A percentile compares a stretch with the other conserved stretches of the same genome.
Conservation (phyloP, 306 rosid species). For the Neltuma alba region DNA sequence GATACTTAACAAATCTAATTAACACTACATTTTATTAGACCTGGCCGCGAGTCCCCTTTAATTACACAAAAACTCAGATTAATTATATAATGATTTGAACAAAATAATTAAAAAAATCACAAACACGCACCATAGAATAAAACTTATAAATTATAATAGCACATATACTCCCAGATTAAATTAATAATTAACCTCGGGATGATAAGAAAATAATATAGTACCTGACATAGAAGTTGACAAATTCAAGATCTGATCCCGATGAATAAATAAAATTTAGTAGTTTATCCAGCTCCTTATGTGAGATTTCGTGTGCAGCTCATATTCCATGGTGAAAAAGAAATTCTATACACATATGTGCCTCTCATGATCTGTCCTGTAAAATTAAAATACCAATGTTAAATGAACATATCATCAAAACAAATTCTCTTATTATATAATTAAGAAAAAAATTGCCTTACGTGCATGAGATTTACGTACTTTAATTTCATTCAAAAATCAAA, state of each 20-base stretch:
- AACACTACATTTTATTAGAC: too few species aligned
- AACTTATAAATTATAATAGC: too few species aligned
- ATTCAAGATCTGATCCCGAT: conserved; percentile 66
- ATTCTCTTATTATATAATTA: background rate
- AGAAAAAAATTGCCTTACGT: background rate
- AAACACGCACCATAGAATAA: too few species aligned
- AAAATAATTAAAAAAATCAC: too few species aligned
- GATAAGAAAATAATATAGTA: conserved; percentile 8
- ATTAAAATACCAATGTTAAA: background rate
- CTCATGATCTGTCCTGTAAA: background rate
- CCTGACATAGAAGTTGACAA: conserved; percentile 44
- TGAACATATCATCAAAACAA: background rate
- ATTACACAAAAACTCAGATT: background rate
- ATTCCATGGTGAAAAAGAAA: conserved; percentile 38
- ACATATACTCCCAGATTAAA: too few species aligned
- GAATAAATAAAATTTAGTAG: conserved; percentile 21
- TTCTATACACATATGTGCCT: background rate
- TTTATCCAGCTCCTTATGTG: conserved; percentile 21
- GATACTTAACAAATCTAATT: too few species aligned
- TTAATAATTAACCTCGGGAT: conserved; percentile 25
- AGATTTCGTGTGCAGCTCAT: conserved; percentile 62
- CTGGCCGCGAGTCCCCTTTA: background rate
- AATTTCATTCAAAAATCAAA: background rate
- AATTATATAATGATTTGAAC: too few species aligned
- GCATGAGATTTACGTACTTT: background rate